Percentiles rank a stretch among this genome's conserved stretches.
Conservation (phyloP, 441 rosid genomes). For the Adansonia gregorii region DNA sequence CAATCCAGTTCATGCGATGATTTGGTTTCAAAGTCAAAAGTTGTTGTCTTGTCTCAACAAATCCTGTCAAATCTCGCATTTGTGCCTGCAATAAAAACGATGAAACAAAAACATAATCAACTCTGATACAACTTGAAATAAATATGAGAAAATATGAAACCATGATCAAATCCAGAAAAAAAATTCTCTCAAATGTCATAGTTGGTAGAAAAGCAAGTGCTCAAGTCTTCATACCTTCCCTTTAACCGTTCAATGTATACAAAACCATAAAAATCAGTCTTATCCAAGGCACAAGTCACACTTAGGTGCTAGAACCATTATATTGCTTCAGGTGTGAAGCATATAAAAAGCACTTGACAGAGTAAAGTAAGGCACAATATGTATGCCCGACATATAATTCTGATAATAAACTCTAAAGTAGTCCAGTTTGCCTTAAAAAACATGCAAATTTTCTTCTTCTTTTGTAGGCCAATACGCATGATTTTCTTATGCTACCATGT, state of each 20-base stretch:
- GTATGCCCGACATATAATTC: too few species aligned
- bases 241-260: not conserved
- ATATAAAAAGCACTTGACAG: too few species aligned
- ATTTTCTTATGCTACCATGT: too few species aligned
- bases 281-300: too few species aligned
- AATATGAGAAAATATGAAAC: not conserved
- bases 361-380: too few species aligned
- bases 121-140: not conserved
- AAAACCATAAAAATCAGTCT: not conserved
- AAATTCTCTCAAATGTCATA: not conserved
- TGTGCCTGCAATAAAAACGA: slow-evolving; percentile 76
- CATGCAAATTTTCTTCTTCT: too few species aligned
- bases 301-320: too few species aligned
- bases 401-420: too few species aligned
- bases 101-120: not conserved
- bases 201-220: not conserved
- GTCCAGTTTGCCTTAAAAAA: too few species aligned
- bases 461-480: too few species aligned
- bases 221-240: slow-evolving; percentile 1
- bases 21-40: slow-evolving; percentile 95
- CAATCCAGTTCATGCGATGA: slow-evolving; percentile 99
- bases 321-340: too few species aligned
- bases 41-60: slow-evolving; percentile 98
- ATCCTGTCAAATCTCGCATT: slow-evolving; percentile 97
- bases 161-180: not conserved